Conservation (phyloP, 176 grass and related monocot genomes). For the Tillandsia fasciculata region DNA sequence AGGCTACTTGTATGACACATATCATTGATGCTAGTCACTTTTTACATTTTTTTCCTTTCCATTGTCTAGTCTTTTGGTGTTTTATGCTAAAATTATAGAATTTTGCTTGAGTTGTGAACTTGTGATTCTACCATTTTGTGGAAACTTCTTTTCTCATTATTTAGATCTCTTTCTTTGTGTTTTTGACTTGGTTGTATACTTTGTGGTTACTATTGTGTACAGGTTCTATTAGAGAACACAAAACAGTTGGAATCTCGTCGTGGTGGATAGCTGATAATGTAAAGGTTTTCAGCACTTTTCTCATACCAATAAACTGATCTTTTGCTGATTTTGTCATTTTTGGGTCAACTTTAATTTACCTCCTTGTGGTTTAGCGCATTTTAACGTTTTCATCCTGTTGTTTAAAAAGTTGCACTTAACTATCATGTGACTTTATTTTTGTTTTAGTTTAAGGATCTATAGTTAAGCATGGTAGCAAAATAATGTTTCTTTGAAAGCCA, state of each 20-base stretch:
- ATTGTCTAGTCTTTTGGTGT: not conserved
- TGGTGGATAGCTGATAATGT: conserved; percentile 14
- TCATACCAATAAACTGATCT: not conserved
- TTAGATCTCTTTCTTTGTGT: not conserved
- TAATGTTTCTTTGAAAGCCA: too few relatives aligned
- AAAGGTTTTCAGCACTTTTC: not conserved
- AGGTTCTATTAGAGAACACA: conserved; percentile 76
- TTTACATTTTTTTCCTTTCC: not conserved
- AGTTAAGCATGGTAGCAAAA: too few relatives aligned
- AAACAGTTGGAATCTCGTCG: conserved; percentile 61
- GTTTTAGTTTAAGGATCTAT: too few relatives aligned
- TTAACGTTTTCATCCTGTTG: too few relatives aligned
- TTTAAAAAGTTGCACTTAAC: too few relatives aligned
- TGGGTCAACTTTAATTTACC: not conserved
- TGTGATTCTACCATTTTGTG: not conserved
- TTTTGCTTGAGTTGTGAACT: not conserved
- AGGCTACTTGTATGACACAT: not conserved
- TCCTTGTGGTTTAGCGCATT: too few relatives aligned
- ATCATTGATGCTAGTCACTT: not conserved
- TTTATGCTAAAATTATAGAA: not conserved
- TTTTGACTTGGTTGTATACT: not conserved
- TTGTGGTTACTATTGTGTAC: conserved; percentile 9
- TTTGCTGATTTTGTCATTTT: not conserved
- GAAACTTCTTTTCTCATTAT: not conserved
- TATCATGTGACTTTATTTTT: too few relatives aligned